These are phyloP conservation scores for Scorias spongiosa DNA, from an alignment of 2,329 filamentous ascomycete species.

Conservation along the genomic window DNA sequence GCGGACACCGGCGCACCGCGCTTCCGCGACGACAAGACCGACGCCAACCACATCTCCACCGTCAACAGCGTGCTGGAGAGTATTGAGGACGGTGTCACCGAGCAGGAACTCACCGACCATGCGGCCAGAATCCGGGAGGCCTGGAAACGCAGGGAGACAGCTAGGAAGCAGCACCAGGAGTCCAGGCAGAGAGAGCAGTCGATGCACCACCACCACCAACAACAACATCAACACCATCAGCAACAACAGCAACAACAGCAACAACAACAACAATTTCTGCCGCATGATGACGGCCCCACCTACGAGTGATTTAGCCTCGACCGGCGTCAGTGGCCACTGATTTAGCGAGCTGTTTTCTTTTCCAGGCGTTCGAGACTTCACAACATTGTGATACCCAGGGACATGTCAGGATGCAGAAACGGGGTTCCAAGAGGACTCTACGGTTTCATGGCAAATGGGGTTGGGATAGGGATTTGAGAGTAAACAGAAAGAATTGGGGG, in stretches of 20 bases:
- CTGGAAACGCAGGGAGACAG: constrained; percentile 52
- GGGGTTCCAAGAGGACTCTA: too few species aligned
- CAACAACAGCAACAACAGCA: too few species aligned
- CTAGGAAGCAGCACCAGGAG: constrained; percentile 7
- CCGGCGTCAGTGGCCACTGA: too few species aligned
- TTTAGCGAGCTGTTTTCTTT: too few species aligned
- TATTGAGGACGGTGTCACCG: constrained; percentile 70
- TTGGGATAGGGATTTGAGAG: too few species aligned
- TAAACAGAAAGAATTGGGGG: too few species aligned
- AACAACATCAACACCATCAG: constrained; percentile 4
- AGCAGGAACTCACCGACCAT: constrained; percentile 60
- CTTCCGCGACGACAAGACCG: constrained; percentile 81
- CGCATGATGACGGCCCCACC: constrained; percentile 10
- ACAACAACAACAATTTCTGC: constrained; percentile 3
- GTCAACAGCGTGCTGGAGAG: constrained; percentile 79
- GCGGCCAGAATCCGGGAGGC: constrained; percentile 59
- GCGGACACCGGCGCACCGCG: constrained; percentile 41
- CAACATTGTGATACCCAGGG: too few species aligned
- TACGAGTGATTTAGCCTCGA: constrained; percentile 4
- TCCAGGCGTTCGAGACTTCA: too few species aligned
- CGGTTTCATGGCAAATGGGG: too few species aligned
- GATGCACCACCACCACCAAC: constrained; percentile 3
- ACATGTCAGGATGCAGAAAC: too few species aligned
- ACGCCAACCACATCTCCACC: constrained; percentile 77
- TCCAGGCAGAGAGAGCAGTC: constrained; percentile 7